Base-by-base conservation (phyloP, 257 asterid genomes). In the Solanum sejunctum region DNA sequence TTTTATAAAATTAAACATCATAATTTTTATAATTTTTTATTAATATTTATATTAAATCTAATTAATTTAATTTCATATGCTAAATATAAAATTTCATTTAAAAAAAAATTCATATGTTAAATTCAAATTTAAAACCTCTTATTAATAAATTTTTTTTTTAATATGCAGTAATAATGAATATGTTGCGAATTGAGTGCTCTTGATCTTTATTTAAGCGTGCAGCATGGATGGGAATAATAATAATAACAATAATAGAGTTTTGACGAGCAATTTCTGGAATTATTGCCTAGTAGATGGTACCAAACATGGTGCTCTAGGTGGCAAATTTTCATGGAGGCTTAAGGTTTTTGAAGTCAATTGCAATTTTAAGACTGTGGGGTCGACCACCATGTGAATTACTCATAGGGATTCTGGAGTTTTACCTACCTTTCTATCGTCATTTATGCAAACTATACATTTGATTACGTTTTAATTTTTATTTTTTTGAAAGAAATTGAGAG, bases 1-100 rank as follows among this genome's bases (percentile, higher is more conserved):
- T 32, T 32, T 32, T 32, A 32, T 2, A 32, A 32, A 32, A 32
- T 32, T 32, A 32, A 32, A 2, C 36, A 32, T 32, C 36, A 32
- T 3, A 32, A 32, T 32, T 32, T 32, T 32, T 32, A 2, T 2
- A 3, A 32, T 32, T 3, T 32, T 32, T 32, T 32, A 32, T 32
- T 3, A 0, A 32, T 58, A 58, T 58, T 5, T 1, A 0, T 20
- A 20, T 20, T 58, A 1, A 9, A 2, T 58, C 0, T 0, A 0
- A 57, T 1, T 20, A 57, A 20, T 20, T 20, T 0, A 20, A 20
- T 8, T 20, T 57, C 0, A 0, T 20, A 0, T 0, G 1, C n/a
- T n/a, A n/a, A n/a, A 9, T 11, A 20, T 43, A 0, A 0, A 0
- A 10, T 0, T 20, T 2, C 51, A 1, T 8, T 45, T 8, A 2